These are phyloP conservation scores for Arthrobotrys entomopaga DNA, from an alignment of 2,329 filamentous ascomycete species.

Conservation along the genomic window DNA sequence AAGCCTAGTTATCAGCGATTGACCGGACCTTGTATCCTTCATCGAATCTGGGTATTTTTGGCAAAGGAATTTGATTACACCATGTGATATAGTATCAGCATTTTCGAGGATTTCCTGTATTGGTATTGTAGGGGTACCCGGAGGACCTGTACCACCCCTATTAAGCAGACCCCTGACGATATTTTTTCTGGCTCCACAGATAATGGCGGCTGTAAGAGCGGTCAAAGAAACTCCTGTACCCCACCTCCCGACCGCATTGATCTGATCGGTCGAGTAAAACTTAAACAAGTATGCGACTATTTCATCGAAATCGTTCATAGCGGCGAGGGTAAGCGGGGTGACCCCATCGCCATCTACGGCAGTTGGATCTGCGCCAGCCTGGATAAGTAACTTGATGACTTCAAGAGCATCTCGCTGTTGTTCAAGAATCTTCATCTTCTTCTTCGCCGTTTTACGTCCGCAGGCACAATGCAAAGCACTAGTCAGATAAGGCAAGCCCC, in stretches of 20 bases:
- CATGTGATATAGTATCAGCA: background rate
- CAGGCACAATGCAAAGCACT: slow-evolving; percentile 24
- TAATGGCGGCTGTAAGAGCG: slow-evolving; percentile 21
- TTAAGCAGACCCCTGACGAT: slow-evolving; percentile 4
- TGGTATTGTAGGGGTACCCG: background rate
- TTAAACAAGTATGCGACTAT: slow-evolving; percentile 4
- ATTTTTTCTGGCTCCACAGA: background rate
- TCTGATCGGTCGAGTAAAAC: slow-evolving; percentile 14
- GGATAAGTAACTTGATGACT: background rate
- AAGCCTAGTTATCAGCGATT: slow-evolving; percentile 3
- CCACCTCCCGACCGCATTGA: slow-evolving; percentile 15
- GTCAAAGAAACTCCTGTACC: slow-evolving; percentile 21
- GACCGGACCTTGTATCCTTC: background rate
- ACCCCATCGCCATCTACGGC: slow-evolving; percentile 30
- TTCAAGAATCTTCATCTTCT: background rate
- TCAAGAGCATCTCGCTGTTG: background rate
- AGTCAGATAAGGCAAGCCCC: background rate
- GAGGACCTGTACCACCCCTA: slow-evolving; percentile 2
- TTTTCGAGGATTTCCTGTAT: slow-evolving; percentile 16
- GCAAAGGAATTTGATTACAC: background rate
- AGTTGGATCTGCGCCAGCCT: slow-evolving; percentile 10
- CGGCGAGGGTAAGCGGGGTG: slow-evolving; percentile 25
- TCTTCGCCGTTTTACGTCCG: background rate
- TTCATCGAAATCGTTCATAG: background rate
- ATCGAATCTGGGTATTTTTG: slow-evolving; percentile 12